These are phyloP conservation scores for Funneliformis geosporum DNA, from an alignment of 192 early-diverging fungal genomes.

Conservation along the genomic window DNA sequence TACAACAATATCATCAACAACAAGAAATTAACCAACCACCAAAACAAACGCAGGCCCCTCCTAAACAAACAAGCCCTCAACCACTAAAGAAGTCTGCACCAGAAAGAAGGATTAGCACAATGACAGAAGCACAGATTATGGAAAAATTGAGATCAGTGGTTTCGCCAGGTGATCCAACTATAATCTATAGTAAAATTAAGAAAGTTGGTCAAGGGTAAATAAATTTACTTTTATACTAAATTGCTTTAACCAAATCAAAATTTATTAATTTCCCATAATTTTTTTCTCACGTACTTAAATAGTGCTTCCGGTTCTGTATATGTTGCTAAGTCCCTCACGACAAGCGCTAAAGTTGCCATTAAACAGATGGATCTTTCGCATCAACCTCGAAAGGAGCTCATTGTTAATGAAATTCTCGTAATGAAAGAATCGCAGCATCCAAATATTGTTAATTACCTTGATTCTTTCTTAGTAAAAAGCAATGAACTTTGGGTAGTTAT, in stretches of 20 bases:
- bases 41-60: conserved; percentile 42
- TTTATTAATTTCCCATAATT: background rate
- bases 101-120: conserved; percentile 80
- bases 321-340: conserved; percentile 76
- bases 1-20: conserved; percentile 25
- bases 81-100: conserved; percentile 48
- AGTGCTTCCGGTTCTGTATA: conserved; percentile 98
- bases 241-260: background rate
- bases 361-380: conserved; percentile 89
- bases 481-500: conserved; percentile 95
- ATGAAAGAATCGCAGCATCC: conserved; percentile 93
- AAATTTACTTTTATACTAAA: conserved; percentile 1
- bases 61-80: conserved; percentile 38
- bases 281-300: background rate
- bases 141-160: conserved; percentile 88
- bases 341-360: conserved; percentile 82
- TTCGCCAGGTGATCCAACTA: conserved; percentile 86
- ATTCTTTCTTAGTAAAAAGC: conserved; percentile 83
- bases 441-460: conserved; percentile 98
- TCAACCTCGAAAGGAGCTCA: conserved; percentile 88
- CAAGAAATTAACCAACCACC: conserved; percentile 12
- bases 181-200: conserved; percentile 90
- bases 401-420: conserved; percentile 90
- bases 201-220: conserved; percentile 94
- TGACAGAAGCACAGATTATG: conserved; percentile 95